Conservation (phyloP, 176 grass and related monocot species). For the Microstegium vimineum region DNA sequence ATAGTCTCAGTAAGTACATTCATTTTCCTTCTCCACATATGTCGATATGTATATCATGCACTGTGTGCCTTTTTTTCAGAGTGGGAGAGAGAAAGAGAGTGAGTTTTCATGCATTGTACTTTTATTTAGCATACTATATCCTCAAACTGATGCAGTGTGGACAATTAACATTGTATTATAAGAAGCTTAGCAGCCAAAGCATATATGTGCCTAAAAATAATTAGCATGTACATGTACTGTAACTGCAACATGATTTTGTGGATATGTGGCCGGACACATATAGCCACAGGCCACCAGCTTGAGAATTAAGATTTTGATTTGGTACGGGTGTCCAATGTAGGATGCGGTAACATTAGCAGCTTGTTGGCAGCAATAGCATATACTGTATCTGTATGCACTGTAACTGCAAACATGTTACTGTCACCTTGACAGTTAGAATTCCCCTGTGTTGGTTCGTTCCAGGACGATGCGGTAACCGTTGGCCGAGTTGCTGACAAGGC, state of each 20-base stretch:
- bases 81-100: no score
- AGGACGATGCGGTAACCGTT: slow-evolving; percentile 53
- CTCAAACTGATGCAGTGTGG: not conserved
- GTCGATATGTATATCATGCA: not conserved
- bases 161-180: not conserved
- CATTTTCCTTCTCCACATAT: not conserved
- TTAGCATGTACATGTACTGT: not conserved
- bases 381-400: not conserved
- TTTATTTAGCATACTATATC: not conserved
- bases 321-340: no score
- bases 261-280: no score
- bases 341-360: no score
- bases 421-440: not conserved
- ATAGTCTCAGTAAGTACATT: slow-evolving; percentile 48
- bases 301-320: not conserved
- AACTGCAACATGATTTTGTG: not conserved
- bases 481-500: slow-evolving; percentile 62
- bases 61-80: no score
- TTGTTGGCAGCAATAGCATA: no score
- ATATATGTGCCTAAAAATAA: no score
- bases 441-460: not conserved
- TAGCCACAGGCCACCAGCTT: not conserved
- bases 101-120: not conserved
- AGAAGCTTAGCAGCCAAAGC: not conserved
- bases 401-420: not conserved